phyloP scores from a whole-genome alignment of 805 yeast genomes.

The Peterozyma xylosa region DNA sequence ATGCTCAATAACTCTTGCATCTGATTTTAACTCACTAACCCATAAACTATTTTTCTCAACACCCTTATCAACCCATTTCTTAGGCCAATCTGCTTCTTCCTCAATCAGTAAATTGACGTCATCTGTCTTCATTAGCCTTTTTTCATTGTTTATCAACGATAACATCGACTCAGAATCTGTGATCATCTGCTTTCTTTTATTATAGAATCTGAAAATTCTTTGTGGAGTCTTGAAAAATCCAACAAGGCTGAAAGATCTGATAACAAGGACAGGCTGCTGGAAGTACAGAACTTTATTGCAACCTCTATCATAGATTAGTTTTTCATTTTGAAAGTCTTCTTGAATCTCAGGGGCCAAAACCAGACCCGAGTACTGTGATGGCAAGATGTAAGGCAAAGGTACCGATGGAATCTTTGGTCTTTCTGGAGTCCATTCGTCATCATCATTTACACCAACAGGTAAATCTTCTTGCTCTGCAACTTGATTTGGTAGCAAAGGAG shows the following conservation, averaged over 20 bases:
- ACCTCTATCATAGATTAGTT: slow-evolving; percentile 6
- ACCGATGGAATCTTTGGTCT: slow-evolving; percentile 33
- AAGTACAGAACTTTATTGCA: slow-evolving; percentile 47
- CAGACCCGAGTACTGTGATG: slow-evolving; percentile 49
- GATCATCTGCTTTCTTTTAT: slow-evolving; percentile 63
- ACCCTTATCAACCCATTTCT: slow-evolving; percentile 76
- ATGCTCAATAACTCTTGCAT: slow-evolving; percentile 52
- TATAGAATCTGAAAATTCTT: slow-evolving; percentile 73
- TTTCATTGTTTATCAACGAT: slow-evolving; percentile 42
- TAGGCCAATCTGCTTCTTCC: slow-evolving; percentile 87
- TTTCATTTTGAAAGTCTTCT: slow-evolving; percentile 14
- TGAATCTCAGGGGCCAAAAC: slow-evolving; percentile 48
- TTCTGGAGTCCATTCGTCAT: slow-evolving; percentile 20
- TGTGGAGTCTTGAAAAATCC: slow-evolving; percentile 76
- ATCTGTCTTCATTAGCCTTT: slow-evolving; percentile 43
- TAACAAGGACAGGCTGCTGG: slow-evolving; percentile 71
- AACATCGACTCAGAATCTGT: slow-evolving; percentile 49
- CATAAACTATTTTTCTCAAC: slow-evolving; percentile 73
- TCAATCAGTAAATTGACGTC: slow-evolving; percentile 36
- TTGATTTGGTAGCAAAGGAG: slow-evolving; percentile 28
- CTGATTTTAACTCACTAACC: slow-evolving; percentile 69
- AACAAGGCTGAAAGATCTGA: slow-evolving; percentile 67
- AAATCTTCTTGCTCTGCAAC: slow-evolving; percentile 14
- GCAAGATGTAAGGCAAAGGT: slow-evolving; percentile 55
- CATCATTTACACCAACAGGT: slow-evolving; percentile 7